Evolutionary conservation across 2,329 filamentous ascomycete species (phyloP).

Genomic region (Phyllosticta citriasiana): DNA sequence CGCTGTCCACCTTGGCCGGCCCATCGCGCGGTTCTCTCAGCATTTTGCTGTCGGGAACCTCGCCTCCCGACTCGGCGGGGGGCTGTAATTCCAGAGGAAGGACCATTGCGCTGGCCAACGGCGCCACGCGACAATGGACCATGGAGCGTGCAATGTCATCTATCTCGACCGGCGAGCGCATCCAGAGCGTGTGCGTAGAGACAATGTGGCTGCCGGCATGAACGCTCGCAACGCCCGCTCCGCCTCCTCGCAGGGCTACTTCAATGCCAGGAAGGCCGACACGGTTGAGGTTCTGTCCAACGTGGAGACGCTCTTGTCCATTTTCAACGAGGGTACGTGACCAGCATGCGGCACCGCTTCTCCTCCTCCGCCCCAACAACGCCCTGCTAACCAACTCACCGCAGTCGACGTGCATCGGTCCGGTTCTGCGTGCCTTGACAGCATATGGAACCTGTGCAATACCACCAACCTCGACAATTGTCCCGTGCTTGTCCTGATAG

Average conservation of each 20-base stretch:
- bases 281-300: constrained; percentile 28
- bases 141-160: constrained; percentile 35
- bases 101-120: constrained; percentile 5
- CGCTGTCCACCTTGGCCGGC: not conserved
- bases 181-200: constrained; percentile 29
- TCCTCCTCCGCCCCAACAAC: not conserved
- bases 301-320: constrained; percentile 30
- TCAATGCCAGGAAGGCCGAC: constrained; percentile 21
- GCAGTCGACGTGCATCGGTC: constrained; percentile 31
- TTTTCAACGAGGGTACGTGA: constrained; percentile 31
- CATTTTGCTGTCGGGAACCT: constrained; percentile 11
- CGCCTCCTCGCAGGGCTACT: constrained; percentile 25
- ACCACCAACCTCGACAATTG: constrained; percentile 22
- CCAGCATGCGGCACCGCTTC: not conserved
- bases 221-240: constrained; percentile 17
- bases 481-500: constrained; percentile 33
- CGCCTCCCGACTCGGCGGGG: constrained; percentile 10
- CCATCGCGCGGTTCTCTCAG: not conserved
- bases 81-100: constrained; percentile 8
- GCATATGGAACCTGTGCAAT: constrained; percentile 19
- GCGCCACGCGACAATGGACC: constrained; percentile 25
- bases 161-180: constrained; percentile 34
- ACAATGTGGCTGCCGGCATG: constrained; percentile 25
- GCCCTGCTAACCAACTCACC: not conserved
- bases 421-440: constrained; percentile 28